A percentile compares a stretch with the other conserved stretches of the same genome.
Conservation (phyloP, 768 basidiomycete genomes). For the Suillus americanus region DNA sequence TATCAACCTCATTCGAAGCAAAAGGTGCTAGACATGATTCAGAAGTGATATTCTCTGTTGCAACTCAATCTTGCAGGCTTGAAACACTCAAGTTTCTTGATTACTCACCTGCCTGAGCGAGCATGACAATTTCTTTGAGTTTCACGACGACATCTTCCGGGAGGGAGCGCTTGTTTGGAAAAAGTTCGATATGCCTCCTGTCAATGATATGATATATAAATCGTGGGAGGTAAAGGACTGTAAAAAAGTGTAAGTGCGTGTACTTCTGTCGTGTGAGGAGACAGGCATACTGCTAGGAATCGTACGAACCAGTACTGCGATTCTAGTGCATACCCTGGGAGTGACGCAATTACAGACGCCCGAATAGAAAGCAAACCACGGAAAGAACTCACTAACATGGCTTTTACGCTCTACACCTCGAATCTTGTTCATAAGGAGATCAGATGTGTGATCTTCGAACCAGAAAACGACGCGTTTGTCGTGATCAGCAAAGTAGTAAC, state of each 20-base stretch:
- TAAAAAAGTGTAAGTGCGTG: not conserved
- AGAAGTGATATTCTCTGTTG: conserved; percentile 4
- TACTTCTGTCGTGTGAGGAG: not conserved
- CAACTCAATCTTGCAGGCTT: not conserved
- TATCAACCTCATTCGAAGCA: conserved; percentile 4
- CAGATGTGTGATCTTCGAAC: not conserved
- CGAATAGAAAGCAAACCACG: not conserved
- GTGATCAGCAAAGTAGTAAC: not conserved
- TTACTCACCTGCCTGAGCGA: conserved; percentile 8
- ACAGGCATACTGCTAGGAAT: not conserved
- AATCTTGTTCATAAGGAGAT: not conserved
- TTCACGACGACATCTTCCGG: conserved; percentile 3
- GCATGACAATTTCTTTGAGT: conserved; percentile 8
- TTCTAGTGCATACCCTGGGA: not conserved
- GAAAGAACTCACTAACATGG: not conserved
- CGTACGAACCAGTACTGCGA: not conserved
- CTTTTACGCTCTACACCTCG: not conserved
- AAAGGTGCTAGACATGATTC: conserved; percentile 10
- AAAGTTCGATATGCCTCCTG: conserved; percentile 8
- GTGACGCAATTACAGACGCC: not conserved
- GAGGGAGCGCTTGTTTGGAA: conserved; percentile 20
- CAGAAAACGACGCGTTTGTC: not conserved
- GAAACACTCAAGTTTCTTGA: not conserved
- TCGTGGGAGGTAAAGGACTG: not conserved
- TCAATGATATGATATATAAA: not conserved